Evolutionary conservation across 1,139 yeast genomes (phyloP).

Genomic region (Diutina sp.): DNA sequence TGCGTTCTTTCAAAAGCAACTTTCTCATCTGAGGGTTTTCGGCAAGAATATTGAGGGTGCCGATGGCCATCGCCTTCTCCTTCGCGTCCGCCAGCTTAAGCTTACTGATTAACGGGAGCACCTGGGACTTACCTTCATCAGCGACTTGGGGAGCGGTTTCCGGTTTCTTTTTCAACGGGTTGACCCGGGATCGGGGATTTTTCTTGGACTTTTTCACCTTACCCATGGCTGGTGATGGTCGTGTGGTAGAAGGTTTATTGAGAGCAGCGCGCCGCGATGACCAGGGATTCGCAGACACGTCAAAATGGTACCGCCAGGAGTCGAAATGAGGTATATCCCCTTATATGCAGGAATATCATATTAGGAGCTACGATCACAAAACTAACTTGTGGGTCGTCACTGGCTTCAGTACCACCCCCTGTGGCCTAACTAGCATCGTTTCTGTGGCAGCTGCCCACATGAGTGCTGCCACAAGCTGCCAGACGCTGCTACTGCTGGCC

Average conservation of each 20-base stretch:
- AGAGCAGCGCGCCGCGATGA: neutral
- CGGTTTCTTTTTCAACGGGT: conserved; percentile 25
- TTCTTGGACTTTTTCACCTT: conserved; percentile 63
- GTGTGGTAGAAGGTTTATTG: neutral
- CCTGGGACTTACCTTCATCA: conserved; percentile 34
- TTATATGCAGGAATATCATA: neutral
- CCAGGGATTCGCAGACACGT: neutral
- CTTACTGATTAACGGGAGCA: conserved; percentile 56
- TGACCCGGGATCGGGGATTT: conserved; percentile 39
- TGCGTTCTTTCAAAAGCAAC: conserved; percentile 53
- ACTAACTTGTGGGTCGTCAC: too few species aligned
- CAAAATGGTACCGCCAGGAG: neutral
- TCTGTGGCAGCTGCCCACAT: too few species aligned
- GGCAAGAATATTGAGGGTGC: conserved; percentile 57
- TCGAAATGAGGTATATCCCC: neutral
- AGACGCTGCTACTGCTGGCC: too few species aligned
- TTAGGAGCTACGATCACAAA: too few species aligned
- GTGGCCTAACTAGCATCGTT: too few species aligned
- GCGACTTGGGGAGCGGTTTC: conserved; percentile 12
- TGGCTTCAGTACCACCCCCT: too few species aligned
- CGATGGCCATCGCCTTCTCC: conserved; percentile 69
- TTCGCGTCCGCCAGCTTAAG: conserved; percentile 50
- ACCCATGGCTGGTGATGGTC: conserved; percentile 35
- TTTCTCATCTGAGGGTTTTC: conserved; percentile 58
- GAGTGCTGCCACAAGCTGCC: too few species aligned